These are phyloP conservation scores for Boletus tomentosulus DNA, from an alignment of 768 basidiomycete genomes.

Conservation along the genomic window DNA sequence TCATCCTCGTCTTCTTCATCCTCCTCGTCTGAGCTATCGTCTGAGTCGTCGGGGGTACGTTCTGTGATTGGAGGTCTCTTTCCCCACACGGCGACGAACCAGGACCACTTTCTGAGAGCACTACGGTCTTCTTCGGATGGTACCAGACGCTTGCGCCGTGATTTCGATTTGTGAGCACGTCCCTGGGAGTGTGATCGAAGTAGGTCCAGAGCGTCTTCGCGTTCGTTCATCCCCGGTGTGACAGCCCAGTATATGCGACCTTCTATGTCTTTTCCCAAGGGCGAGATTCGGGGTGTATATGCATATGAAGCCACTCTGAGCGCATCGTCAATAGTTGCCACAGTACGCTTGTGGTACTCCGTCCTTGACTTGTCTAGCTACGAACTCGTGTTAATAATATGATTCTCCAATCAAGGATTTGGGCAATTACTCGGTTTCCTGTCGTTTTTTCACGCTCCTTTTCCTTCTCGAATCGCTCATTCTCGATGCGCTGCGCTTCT, in stretches of 20 bases:
- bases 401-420: not conserved
- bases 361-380: conserved; percentile 43
- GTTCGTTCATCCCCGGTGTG: conserved; percentile 55
- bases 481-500: conserved; percentile 40
- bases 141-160: conserved; percentile 36
- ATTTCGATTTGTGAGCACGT: conserved; percentile 32
- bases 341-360: conserved; percentile 45
- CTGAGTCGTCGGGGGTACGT: conserved; percentile 23
- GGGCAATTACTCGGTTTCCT: conserved; percentile 21
- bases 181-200: conserved; percentile 24
- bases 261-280: conserved; percentile 65
- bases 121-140: conserved; percentile 48
- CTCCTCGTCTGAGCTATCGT: conserved; percentile 17
- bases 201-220: conserved; percentile 41
- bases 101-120: conserved; percentile 60
- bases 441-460: conserved; percentile 55
- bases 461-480: conserved; percentile 27
- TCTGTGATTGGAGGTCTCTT: conserved; percentile 39
- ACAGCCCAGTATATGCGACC: conserved; percentile 68
- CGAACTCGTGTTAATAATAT: conserved; percentile 2
- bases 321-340: conserved; percentile 51
- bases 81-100: conserved; percentile 78
- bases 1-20: conserved; percentile 21
- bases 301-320: conserved; percentile 45
- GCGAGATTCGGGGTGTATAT: conserved; percentile 49